Percentiles rank a stretch among this genome's conserved stretches.
Conservation (phyloP, 345 rosid species). For the Populus euphratica region DNA sequence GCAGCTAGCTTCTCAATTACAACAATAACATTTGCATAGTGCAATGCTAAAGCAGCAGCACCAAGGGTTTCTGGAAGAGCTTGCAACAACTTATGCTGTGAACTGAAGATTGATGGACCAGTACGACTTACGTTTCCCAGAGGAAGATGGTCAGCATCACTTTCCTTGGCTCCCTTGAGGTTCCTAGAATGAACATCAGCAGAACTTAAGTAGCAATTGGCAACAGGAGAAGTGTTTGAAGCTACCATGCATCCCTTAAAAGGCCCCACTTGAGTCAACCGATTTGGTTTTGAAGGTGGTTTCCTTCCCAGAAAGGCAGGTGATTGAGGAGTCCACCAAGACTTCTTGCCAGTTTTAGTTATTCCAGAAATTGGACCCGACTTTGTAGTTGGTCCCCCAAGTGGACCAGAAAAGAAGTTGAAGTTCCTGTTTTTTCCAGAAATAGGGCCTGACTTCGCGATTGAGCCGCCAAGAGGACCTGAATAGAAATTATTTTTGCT, state of each 20-base stretch:
- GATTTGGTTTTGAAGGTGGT: constrained; percentile 42
- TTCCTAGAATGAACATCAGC: constrained; percentile 26
- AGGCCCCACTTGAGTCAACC: constrained; percentile 78
- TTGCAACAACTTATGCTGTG: constrained; percentile 41
- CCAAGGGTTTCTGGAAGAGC: constrained; percentile 85
- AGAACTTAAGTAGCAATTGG: constrained; percentile 36
- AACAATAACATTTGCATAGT: constrained; percentile 88
- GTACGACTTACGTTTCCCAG: constrained; percentile 11
- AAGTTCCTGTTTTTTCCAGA: constrained; percentile 35
- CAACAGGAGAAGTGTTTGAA: constrained; percentile 37
- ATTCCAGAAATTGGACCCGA: constrained; percentile 55
- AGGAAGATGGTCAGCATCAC: constrained; percentile 28
- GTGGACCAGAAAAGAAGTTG: constrained; percentile 65
- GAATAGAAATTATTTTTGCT: constrained; percentile 62
- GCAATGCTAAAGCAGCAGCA: constrained; percentile 82
- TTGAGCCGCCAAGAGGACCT: constrained; percentile 64
- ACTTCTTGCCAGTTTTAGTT: constrained; percentile 47
- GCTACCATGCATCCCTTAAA: constrained; percentile 67
- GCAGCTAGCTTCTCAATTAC: constrained; percentile 84
- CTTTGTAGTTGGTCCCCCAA: constrained; percentile 45
- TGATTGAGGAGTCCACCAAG: constrained; percentile 48
- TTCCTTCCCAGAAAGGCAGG: constrained; percentile 45
- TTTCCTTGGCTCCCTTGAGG: constrained; percentile 35
- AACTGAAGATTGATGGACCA: constrained; percentile 35
- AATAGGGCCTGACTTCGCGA: constrained; percentile 48